Base-by-base conservation (phyloP, 2,329 filamentous ascomycete genomes). In the Didymella segeticola region DNA sequence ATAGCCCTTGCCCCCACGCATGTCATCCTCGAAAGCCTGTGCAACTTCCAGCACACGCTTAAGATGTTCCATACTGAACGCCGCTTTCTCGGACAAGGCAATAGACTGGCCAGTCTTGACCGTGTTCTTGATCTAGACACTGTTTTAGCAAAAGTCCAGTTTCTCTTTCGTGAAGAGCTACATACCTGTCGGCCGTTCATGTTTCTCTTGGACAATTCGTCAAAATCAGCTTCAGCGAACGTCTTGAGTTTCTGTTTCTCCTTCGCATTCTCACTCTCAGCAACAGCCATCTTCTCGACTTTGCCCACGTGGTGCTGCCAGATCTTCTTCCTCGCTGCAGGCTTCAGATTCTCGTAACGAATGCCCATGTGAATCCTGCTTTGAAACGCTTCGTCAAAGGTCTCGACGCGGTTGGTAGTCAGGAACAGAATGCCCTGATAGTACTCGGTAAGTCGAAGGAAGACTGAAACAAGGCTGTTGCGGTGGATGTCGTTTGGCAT, bases 391-490 rank as follows among this genome's bases (percentile, higher is more conserved):
- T 95, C 90, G 64, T 96, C 92, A 66, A 96, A 96, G 0, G 90
- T 93, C 77, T 89, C 85, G 1, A 96, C 90, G 1, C 91, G 86
- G 71, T 96, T 96, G 2, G 92, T 96, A 0, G 92, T 96, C 22
- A 96, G 76, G 78, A 96, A 96, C 4, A 96, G 74, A 47, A 96
- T 96, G 3, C 92, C 92, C 69, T 96, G 90, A 77, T 96, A 96
- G 73, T 96, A 96, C 74, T 97, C 93, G 0, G 96, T 80, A 51
- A 93, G 82, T 0, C 91, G 86, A 2, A 96, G 79, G 79, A 96
- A 96, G 66, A 96, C 91, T 71, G 87, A 90, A 46, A 96, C 92
- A 1, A 95, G 84, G 0, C 89, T 89, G 64, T 96, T 96, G 53
- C 91, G 87, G 69, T 92, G 88, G 46, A 96, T 88, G 64, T 96